Conservation (phyloP, 2,329 filamentous ascomycete species). For the Talaromyces atroroseus region DNA sequence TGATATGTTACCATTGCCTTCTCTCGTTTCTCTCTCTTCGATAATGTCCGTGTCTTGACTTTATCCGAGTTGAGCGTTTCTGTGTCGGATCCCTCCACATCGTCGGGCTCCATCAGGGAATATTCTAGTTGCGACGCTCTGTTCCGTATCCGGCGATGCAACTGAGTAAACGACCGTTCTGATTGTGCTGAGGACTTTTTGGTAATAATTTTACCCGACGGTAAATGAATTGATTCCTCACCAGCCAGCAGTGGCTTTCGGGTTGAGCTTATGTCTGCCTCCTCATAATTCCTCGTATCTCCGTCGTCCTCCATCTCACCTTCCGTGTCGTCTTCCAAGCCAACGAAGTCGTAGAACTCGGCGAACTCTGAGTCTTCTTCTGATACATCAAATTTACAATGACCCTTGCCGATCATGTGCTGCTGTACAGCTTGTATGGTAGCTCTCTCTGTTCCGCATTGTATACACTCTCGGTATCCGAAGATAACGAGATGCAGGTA, state of each 20-base stretch:
- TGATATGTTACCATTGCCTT: slow-evolving; percentile 5
- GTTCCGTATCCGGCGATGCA: neutral
- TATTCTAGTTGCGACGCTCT: neutral
- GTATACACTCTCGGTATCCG: slow-evolving; percentile 11
- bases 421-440: slow-evolving; percentile 13
- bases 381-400: slow-evolving; percentile 8
- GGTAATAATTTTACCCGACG: slow-evolving; percentile 8
- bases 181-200: slow-evolving; percentile 5
- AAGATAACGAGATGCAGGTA: slow-evolving; percentile 13
- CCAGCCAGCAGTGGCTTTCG: neutral
- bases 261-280: neutral
- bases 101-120: neutral
- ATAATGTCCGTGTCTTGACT: neutral
- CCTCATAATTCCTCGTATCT: neutral
- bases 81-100: neutral
- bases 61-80: neutral
- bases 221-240: slow-evolving; percentile 9
- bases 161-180: slow-evolving; percentile 1
- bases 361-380: slow-evolving; percentile 8
- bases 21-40: slow-evolving; percentile 1
- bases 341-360: slow-evolving; percentile 8
- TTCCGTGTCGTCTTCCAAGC: neutral
- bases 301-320: neutral
- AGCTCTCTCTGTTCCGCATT: slow-evolving; percentile 4
- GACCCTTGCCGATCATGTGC: slow-evolving; percentile 11